phyloP scores from a whole-genome alignment of 768 basidiomycete species.

The Paxillus ammoniavirescens region DNA sequence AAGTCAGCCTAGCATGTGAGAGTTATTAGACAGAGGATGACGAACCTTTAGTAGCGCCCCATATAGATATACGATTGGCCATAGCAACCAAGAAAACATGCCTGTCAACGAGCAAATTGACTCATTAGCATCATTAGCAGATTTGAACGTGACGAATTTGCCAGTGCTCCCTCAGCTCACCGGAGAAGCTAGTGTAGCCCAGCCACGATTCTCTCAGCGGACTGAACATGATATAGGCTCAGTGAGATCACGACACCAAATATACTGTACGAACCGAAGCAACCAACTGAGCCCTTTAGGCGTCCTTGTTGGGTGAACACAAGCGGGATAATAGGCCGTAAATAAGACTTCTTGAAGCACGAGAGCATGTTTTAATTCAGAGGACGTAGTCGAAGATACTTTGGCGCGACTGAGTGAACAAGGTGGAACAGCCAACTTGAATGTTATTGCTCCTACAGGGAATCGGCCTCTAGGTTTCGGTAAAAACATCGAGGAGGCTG shows the following conservation, averaged over 20 bases:
- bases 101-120: constrained; percentile 11
- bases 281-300: constrained; percentile 56
- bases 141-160: neutral
- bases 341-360: constrained; percentile 34
- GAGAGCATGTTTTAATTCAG: too few relatives aligned
- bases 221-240: constrained; percentile 13
- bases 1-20: too few relatives aligned
- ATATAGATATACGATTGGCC: constrained; percentile 19
- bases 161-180: constrained; percentile 33
- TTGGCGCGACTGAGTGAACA: too few relatives aligned
- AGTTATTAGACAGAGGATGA: constrained; percentile 24
- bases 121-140: neutral
- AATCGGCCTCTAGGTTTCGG: constrained; percentile 44
- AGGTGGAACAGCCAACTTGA: constrained; percentile 30
- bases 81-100: constrained; percentile 27
- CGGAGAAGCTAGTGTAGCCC: constrained; percentile 51
- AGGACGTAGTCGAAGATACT: too few relatives aligned
- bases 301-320: neutral
- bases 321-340: constrained; percentile 64
- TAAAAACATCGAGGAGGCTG: constrained; percentile 36
- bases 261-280: constrained; percentile 41
- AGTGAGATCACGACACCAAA: neutral
- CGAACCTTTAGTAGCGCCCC: constrained; percentile 33
- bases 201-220: constrained; percentile 44
- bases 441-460: constrained; percentile 60